These are phyloP conservation scores for Triglochin maritima DNA, from an alignment of 106 monocot species.

Conservation along the genomic window DNA sequence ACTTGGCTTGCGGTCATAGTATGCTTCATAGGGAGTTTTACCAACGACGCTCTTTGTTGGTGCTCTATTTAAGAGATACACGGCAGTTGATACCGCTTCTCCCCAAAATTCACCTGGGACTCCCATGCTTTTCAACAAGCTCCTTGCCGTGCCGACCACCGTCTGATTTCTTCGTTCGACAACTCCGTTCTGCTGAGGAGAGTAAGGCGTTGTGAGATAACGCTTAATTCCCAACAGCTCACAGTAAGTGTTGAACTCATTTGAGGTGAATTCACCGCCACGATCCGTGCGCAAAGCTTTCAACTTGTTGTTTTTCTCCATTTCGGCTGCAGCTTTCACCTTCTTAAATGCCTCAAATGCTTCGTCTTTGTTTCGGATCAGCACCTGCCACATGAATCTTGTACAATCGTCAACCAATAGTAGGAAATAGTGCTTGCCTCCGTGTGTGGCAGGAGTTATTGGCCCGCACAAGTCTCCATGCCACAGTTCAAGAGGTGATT, in stretches of 20 bases:
- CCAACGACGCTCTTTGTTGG: constrained; percentile 8
- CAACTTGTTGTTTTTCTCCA: neutral
- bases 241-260: constrained; percentile 4
- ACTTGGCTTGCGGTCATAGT: constrained; percentile 7
- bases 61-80: constrained; percentile 14
- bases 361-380: constrained; percentile 9
- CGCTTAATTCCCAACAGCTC: constrained; percentile 2
- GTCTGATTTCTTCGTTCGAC: constrained; percentile 12
- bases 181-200: constrained; percentile 25
- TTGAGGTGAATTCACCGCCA: constrained; percentile 13
- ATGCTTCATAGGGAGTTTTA: constrained; percentile 11
- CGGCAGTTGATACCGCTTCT: constrained; percentile 2
- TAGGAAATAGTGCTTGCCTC: constrained; percentile 1
- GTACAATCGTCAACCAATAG: constrained; percentile 17
- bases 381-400: constrained; percentile 16
- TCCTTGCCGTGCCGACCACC: constrained; percentile 10
- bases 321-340: constrained; percentile 14
- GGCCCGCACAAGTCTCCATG: constrained; percentile 28
- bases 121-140: neutral
- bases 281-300: constrained; percentile 6
- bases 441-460: constrained; percentile 6
- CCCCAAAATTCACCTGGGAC: constrained; percentile 14
- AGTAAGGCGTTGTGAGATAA: constrained; percentile 12
- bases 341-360: constrained; percentile 6
- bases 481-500: constrained; percentile 4